Conservation (phyloP, 805 yeast species). For the Metschnikowia reukaufii region DNA sequence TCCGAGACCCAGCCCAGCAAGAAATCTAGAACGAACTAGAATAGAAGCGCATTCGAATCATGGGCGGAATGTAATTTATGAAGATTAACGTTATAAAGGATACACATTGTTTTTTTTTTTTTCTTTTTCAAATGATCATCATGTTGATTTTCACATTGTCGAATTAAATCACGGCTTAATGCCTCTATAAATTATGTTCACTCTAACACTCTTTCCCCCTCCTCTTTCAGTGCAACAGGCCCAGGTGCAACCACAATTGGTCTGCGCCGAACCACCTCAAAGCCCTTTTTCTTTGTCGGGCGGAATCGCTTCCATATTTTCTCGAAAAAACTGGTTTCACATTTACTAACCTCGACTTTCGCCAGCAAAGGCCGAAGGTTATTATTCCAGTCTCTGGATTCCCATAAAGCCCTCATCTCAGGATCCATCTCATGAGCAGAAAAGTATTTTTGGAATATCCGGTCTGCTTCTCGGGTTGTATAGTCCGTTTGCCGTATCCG, state of each 20-base stretch:
- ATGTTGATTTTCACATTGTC: background rate
- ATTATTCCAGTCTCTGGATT: conserved; percentile 34
- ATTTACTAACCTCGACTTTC: background rate
- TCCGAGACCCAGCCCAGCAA: conserved; percentile 21
- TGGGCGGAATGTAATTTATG: background rate
- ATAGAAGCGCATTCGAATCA: background rate
- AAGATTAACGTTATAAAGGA: background rate
- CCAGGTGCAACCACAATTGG: conserved; percentile 28
- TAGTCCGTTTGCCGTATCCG: conserved; percentile 43
- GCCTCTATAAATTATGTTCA: background rate
- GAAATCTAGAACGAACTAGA: conserved; percentile 21
- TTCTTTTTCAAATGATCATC: background rate
- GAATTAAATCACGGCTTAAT: background rate
- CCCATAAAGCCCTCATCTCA: conserved; percentile 54
- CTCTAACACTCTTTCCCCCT: background rate
- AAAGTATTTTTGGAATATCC: conserved; percentile 44
- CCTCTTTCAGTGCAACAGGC: background rate
- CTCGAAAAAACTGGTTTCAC: background rate
- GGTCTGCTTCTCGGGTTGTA: conserved; percentile 61
- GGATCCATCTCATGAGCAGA: conserved; percentile 47
- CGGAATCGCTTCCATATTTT: conserved; percentile 2
- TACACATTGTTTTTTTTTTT: background rate
- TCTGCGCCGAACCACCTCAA: conserved; percentile 38
- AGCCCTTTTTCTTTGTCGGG: conserved; percentile 22
- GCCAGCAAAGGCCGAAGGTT: conserved; percentile 3